Evolutionary conservation across 768 basidiomycete species (phyloP).

Genomic region (Lactifluus pinguis): DNA sequence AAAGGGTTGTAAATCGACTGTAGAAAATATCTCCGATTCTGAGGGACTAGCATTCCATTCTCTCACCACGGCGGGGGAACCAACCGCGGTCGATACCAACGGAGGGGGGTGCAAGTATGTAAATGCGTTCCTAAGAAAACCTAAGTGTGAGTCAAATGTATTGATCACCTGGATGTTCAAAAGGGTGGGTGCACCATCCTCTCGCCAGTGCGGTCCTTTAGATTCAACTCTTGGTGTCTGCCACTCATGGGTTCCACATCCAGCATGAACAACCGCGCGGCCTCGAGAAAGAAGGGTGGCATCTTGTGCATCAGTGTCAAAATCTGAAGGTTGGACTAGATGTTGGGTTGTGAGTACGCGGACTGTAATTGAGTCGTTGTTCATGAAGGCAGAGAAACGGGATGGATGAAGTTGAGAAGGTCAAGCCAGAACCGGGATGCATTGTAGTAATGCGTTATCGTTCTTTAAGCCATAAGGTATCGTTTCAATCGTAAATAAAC

Average conservation of each 20-base stretch:
- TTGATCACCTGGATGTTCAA: neutral
- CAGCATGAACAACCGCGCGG: neutral
- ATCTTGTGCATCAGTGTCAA: neutral
- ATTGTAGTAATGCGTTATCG: too few relatives aligned
- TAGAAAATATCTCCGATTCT: constrained; percentile 1
- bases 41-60: constrained; percentile 5
- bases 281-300: constrained; percentile 1
- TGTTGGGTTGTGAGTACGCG: neutral
- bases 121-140: constrained; percentile 1
- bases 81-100: neutral
- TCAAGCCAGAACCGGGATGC: neutral
- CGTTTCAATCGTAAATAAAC: neutral
- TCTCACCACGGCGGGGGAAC: neutral
- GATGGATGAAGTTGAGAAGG: neutral
- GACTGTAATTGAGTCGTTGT: neutral
- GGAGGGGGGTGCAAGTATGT: constrained; percentile 4
- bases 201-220: neutral
- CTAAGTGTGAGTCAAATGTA: neutral
- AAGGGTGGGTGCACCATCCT: neutral
- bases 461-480: neutral
- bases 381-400: neutral
- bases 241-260: constrained; percentile 4
- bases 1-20: neutral
- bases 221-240: neutral
- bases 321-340: neutral